Conservation (phyloP, 2,329 filamentous ascomycete species). For the Nothophaeocryptopus gaeumannii region DNA sequence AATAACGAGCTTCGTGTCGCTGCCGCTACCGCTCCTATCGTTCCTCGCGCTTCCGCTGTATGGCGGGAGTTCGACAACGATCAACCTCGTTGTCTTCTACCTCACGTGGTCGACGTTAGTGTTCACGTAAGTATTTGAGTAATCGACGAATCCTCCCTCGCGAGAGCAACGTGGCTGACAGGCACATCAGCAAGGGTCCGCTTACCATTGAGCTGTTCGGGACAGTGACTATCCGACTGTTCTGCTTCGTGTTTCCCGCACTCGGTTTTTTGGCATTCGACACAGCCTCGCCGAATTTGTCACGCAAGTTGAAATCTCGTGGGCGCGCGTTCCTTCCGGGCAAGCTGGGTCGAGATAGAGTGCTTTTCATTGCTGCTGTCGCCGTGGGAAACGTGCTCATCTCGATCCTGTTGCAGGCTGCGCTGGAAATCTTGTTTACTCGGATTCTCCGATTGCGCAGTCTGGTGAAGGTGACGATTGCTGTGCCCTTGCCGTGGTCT, state of each 20-base stretch:
- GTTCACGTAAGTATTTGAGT: constrained; percentile 38
- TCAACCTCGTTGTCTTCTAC: constrained; percentile 87
- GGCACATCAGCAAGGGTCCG: constrained; percentile 60
- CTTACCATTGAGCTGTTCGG: constrained; percentile 73
- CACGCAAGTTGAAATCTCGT: constrained; percentile 66
- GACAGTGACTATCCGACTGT: constrained; percentile 62
- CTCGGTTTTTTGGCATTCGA: constrained; percentile 72
- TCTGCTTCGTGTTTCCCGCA: constrained; percentile 73
- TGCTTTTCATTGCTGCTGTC: constrained; percentile 53
- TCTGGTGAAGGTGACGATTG: constrained; percentile 57
- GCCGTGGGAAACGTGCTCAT: constrained; percentile 56
- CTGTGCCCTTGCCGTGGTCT: constrained; percentile 57
- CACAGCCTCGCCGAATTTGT: constrained; percentile 64
- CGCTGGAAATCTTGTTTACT: constrained; percentile 55
- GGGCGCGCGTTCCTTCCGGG: constrained; percentile 52
- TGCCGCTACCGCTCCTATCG: constrained; percentile 48
- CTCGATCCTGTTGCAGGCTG: constrained; percentile 53
- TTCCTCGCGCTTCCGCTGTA: constrained; percentile 70
- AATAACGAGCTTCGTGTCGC: constrained; percentile 28
- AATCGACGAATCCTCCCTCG: too few species aligned
- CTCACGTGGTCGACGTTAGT: constrained; percentile 85
- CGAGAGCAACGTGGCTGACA: too few species aligned
- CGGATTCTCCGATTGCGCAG: constrained; percentile 53
- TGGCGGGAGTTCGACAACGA: constrained; percentile 72
- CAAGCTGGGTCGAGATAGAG: constrained; percentile 40